phyloP scores from a whole-genome alignment of 306 rosid species.

The Ormosia semicastrata region DNA sequence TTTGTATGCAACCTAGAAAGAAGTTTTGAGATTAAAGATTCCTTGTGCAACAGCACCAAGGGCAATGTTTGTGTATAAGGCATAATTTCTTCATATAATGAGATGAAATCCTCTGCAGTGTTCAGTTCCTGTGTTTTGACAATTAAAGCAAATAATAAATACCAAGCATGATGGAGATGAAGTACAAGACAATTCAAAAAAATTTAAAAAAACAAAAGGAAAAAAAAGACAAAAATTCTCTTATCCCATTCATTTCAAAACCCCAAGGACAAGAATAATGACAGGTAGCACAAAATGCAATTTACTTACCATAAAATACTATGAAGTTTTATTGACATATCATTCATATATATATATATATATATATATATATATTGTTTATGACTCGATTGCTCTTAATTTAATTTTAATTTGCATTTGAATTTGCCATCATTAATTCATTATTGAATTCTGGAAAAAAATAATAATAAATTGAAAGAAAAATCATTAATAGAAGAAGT shows the following conservation, averaged over 20 bases:
- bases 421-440: not conserved
- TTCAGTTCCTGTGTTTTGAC: constrained; percentile 66
- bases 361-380: too few species aligned
- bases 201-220: not conserved
- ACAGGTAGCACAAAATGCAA: not conserved
- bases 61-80: constrained; percentile 75
- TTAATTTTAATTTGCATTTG: not conserved
- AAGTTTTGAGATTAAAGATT: constrained; percentile 58
- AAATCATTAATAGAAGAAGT: not conserved
- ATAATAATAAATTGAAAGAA: not conserved
- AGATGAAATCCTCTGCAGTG: constrained; percentile 87
- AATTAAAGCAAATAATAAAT: constrained; percentile 4
- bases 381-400: not conserved
- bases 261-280: not conserved
- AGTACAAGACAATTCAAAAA: not conserved
- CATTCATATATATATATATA: too few species aligned
- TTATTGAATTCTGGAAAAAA: not conserved
- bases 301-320: not conserved
- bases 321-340: not conserved
- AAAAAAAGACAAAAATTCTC: not conserved
- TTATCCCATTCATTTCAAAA: not conserved
- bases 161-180: not conserved
- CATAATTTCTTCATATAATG: constrained; percentile 66
- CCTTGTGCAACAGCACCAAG: constrained; percentile 73
- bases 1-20: constrained; percentile 65